phyloP scores from a whole-genome alignment of 1,284 basidiomycete species.

The Cutaneotrichosporon dermatis region DNA sequence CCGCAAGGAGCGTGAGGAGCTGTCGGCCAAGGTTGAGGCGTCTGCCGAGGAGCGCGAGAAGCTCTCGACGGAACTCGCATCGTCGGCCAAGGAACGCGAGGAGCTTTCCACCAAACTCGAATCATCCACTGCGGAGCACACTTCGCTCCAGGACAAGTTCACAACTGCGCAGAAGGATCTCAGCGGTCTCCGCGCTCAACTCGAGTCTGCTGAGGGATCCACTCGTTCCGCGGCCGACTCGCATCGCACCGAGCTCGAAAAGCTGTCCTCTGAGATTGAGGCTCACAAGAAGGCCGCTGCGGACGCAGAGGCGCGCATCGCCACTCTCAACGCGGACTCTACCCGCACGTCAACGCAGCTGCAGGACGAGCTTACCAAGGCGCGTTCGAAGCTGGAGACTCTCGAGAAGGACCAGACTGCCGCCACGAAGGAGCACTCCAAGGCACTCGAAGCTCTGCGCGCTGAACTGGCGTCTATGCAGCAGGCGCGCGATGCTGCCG shows the following conservation, averaged over 20 bases:
- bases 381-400: neutral
- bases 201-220: neutral
- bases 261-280: neutral
- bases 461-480: neutral
- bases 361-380: neutral
- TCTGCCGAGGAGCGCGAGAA: neutral
- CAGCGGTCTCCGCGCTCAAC: neutral
- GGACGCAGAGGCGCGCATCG: neutral
- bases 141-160: slow-evolving; percentile 11
- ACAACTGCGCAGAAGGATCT: slow-evolving; percentile 4
- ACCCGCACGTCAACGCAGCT: neutral
- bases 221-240: neutral
- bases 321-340: neutral
- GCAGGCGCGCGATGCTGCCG: neutral
- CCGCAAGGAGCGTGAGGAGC: slow-evolving; percentile 3
- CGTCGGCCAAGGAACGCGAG: neutral
- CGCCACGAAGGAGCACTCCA: slow-evolving; percentile 68
- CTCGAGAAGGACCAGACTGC: neutral
- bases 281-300: neutral
- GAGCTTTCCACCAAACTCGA: slow-evolving; percentile 1
- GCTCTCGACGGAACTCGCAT: neutral
- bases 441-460: slow-evolving; percentile 62
- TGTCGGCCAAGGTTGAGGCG: neutral
- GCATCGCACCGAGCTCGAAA: neutral
- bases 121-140: neutral